phyloP scores from a whole-genome alignment of 805 yeast species.

The Suhomyces xylopsoci region DNA sequence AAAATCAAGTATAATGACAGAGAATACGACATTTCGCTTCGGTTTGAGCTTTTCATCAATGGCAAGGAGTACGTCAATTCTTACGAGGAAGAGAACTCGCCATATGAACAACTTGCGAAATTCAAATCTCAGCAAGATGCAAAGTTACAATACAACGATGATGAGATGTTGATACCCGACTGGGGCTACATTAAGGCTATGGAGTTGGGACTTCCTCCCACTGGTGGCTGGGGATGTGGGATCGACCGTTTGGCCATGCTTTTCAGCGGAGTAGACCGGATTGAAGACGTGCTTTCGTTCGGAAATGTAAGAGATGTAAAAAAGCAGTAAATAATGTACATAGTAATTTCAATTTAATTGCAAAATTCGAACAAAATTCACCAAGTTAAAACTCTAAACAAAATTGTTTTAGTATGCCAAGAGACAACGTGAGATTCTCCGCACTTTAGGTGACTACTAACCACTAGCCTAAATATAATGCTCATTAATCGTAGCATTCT shows the following conservation, averaged over 20 bases:
- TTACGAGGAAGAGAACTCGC: constrained; percentile 94
- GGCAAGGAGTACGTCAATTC: constrained; percentile 88
- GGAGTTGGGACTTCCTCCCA: constrained; percentile 96
- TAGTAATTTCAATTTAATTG: background rate
- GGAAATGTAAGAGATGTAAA: constrained; percentile 71
- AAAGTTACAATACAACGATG: constrained; percentile 49
- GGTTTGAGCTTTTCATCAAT: constrained; percentile 82
- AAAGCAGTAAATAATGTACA: constrained; percentile 42
- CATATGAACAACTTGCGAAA: constrained; percentile 63
- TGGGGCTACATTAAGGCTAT: constrained; percentile 64
- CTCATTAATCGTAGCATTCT: background rate
- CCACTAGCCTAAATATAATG: background rate
- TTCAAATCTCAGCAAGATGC: constrained; percentile 56
- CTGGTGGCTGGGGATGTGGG: constrained; percentile 98
- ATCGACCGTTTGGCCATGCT: constrained; percentile 85
- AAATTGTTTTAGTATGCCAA: background rate
- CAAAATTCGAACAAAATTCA: background rate
- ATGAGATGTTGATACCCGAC: constrained; percentile 70
- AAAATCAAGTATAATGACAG: constrained; percentile 18
- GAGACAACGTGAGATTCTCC: background rate
- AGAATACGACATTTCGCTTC: constrained; percentile 47
- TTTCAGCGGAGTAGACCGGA: constrained; percentile 58
- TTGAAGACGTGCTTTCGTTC: constrained; percentile 72
- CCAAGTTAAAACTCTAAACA: too few relatives aligned
- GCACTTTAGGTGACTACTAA: background rate